Base-by-base conservation (phyloP, 257 asterid species). In the Rhazya stricta region DNA sequence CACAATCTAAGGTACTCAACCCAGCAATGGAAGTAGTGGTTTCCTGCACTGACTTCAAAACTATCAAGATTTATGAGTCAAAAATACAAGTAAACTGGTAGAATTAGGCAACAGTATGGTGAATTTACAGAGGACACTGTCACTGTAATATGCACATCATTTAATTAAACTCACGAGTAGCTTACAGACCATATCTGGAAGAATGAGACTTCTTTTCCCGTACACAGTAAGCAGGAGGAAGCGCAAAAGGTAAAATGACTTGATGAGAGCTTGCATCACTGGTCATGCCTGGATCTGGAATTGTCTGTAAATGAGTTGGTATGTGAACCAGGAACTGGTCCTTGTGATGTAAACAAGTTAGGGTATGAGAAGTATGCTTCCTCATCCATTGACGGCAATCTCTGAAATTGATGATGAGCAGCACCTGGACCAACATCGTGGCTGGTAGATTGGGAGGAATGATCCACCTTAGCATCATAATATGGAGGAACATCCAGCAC, bases 321-420 rank as follows among this genome's bases (percentile, higher is more conserved):
- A 67, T 46, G 84, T 54, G 84, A 68, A 46, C 79, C 78, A 58
- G 83, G 79, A 77, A 76, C 84, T 9, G 95, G 80, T 61, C 89
- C 87, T 77, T 87, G 93, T 53, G 86, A 34, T 6, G 81, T 76
- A 82, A 95, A 95, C 81, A 95, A 75, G 85, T 89, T 92, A 0
- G 98, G 98, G 74, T 95, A 95, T 16, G 99, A 84, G 82, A 89
- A 88, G 73, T 75, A 83, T 9, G 92, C 4, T 15, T 92, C 99
- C 65, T 91, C 93, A 19, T 94, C 99, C 88, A 87, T 81, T 1
- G 94, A 91, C 39, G 96, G 89, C 85, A 86, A 75, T 78, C 96
- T 85, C 86, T 83, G 91, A 71, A 95, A 95, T 39, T 85, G 96
- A 79, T 81, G 89, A 83, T 25, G 84, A 13, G 74, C 51, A 2